Evolutionary conservation across 331 rosid genomes (phyloP), one percentile per base, ranked within the genome.

Genomic region (Malus hybrid): DNA sequence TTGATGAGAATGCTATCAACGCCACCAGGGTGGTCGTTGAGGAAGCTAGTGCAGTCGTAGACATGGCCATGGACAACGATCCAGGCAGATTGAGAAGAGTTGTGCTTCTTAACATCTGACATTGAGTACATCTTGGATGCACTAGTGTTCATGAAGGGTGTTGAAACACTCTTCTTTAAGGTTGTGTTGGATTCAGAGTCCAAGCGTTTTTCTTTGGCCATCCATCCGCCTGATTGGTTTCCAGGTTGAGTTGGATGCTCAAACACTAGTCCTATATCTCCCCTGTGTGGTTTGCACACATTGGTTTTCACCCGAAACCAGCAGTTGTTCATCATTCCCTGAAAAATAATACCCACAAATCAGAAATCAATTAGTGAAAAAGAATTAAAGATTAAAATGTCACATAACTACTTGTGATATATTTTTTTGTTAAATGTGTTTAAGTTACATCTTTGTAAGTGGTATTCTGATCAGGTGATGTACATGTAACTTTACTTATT

Each of bases 271-370:
- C 93, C 93, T 6, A 91, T 91, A 80, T 88, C 97, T 1, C 92
- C 91, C 73, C 79, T 84, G 30, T 86, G 84, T 9, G 86, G 78
- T 76, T 76, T 93, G 90, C 92, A 88, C 60, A 88, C 78, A n/a
- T 87, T 89, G 4, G 80, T 86, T 78, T 88, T 93, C 52, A 93
- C 84, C 11, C 87, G 85, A 75, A 93, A 93, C 98, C 98, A 93
- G 66, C 97, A 88, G 73, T 91, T 93, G 82, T 93, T 93, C 98
- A 93, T 91, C 98, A 93, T 88, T 10, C 98, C 98, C 98, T 93
- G 83, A 60, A 39, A 4, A 19, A 10, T 36, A 2, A 18, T 4
- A 28, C 20, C 48, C 61, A 19, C 18, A 19, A 67, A 60, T 36
- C 28, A 29, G 1, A 9, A 1, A 20, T 14, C 52, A 36, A 33